Evolutionary conservation across 768 basidiomycete species (phyloP).

Genomic region (Boletus tomentosulus): DNA sequence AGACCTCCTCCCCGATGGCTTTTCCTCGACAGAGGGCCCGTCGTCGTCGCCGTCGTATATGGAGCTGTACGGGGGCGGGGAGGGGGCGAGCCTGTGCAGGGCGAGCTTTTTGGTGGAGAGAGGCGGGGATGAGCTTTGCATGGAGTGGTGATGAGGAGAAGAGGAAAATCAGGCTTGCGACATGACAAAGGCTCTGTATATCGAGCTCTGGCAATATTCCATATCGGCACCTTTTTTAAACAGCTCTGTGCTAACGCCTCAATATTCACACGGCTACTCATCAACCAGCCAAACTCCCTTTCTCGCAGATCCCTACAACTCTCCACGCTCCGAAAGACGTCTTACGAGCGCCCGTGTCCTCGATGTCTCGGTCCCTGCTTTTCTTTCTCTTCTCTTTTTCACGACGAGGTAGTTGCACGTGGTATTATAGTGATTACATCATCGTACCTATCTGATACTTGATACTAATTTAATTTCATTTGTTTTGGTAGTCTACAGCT

Average conservation of each 20-base stretch:
- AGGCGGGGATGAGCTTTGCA: constrained; percentile 24
- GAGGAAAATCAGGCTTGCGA: constrained; percentile 33
- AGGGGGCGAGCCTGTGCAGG: constrained; percentile 4
- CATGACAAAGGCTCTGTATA: constrained; percentile 39
- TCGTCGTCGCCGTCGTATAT: constrained; percentile 22
- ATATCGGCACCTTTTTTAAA: constrained; percentile 37
- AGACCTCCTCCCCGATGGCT: constrained; percentile 18
- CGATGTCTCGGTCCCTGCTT: not conserved
- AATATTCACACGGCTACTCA: constrained; percentile 28
- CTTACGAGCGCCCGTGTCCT: not conserved
- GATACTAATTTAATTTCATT: constrained; percentile 18
- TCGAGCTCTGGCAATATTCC: constrained; percentile 37
- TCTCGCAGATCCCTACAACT: not conserved
- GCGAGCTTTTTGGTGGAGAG: constrained; percentile 11
- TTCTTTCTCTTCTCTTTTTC: constrained; percentile 1
- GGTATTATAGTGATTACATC: constrained; percentile 24
- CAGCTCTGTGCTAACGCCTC: constrained; percentile 27
- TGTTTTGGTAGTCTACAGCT: constrained; percentile 5
- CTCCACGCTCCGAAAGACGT: not conserved
- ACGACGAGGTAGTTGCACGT: constrained; percentile 17
- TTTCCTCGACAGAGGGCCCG: constrained; percentile 20
- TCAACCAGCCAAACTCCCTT: constrained; percentile 2
- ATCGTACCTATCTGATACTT: constrained; percentile 22
- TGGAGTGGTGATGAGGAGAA: constrained; percentile 24
- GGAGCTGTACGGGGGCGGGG: constrained; percentile 7